Evolutionary conservation across 2,329 filamentous ascomycete genomes (phyloP).

Genomic region (Fusarium scirpi): DNA sequence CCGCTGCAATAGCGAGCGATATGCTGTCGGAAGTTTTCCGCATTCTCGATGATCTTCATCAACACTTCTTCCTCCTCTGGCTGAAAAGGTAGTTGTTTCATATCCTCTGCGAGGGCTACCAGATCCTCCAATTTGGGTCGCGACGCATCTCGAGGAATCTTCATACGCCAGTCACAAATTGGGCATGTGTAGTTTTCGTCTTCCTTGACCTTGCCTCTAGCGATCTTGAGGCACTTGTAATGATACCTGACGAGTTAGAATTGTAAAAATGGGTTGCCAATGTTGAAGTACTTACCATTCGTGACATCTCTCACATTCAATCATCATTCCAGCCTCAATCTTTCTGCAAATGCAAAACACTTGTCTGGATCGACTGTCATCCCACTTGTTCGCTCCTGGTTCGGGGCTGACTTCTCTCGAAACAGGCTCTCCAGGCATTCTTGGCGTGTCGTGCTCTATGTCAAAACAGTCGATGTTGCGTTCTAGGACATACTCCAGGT

Average conservation of each 20-base stretch:
- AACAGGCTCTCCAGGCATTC: conserved; percentile 90
- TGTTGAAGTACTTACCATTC: conserved; percentile 82
- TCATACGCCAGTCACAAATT: conserved; percentile 96
- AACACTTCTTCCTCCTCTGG: conserved; percentile 93
- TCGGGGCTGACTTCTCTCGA: conserved; percentile 80
- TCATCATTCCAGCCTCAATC: conserved; percentile 98
- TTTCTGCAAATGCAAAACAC: conserved; percentile 98
- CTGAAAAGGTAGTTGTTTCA: conserved; percentile 86
- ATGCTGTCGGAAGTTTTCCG: conserved; percentile 84
- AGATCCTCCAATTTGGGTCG: conserved; percentile 95
- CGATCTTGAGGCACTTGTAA: conserved; percentile 97
- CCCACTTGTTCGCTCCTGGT: conserved; percentile 65
- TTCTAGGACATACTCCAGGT: conserved; percentile 93
- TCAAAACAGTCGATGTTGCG: conserved; percentile 94
- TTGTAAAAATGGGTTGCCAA: background rate
- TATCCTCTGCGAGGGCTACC: conserved; percentile 84
- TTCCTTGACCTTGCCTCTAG: conserved; percentile 96
- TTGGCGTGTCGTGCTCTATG: conserved; percentile 82
- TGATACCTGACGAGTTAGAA: conserved; percentile 77
- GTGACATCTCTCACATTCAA: conserved; percentile 97
- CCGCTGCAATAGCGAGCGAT: conserved; percentile 85
- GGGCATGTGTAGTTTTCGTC: conserved; percentile 99
- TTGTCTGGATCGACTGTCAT: conserved; percentile 75
- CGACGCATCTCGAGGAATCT: conserved; percentile 95
- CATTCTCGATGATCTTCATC: conserved; percentile 86